Evolutionary conservation across 2,329 filamentous ascomycete species (phyloP).

Genomic region (Nemania abortiva): DNA sequence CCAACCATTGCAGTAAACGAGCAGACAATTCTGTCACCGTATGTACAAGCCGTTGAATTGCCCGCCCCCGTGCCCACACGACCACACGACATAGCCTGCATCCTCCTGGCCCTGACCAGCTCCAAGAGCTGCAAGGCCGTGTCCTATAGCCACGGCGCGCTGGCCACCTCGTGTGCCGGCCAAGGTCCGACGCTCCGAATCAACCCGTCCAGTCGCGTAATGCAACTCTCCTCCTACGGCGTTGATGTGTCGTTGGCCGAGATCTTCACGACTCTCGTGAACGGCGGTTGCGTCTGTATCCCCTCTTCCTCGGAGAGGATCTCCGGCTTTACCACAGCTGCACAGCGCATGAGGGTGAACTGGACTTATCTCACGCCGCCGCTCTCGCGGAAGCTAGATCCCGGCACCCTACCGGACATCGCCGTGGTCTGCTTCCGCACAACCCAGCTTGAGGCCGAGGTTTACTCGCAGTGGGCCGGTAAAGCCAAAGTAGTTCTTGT

Average conservation of each 20-base stretch:
- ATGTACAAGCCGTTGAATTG: constrained; percentile 48
- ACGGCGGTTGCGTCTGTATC: constrained; percentile 65
- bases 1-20: constrained; percentile 59
- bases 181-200: constrained; percentile 65
- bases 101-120: constrained; percentile 70
- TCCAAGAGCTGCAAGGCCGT: constrained; percentile 70
- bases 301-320: constrained; percentile 59
- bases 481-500: constrained; percentile 62
- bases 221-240: constrained; percentile 69
- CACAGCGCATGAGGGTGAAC: constrained; percentile 58
- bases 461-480: constrained; percentile 60
- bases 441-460: constrained; percentile 63
- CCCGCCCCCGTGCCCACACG: constrained; percentile 50
- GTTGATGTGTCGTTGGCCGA: constrained; percentile 67
- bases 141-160: constrained; percentile 70
- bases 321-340: constrained; percentile 57
- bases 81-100: constrained; percentile 66
- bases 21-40: constrained; percentile 55
- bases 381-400: constrained; percentile 56
- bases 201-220: constrained; percentile 64
- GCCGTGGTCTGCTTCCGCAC: constrained; percentile 57
- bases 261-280: constrained; percentile 63
- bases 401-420: constrained; percentile 46
- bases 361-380: constrained; percentile 64
- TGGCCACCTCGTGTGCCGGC: constrained; percentile 66